Percentiles rank a stretch among this genome's conserved stretches.
These are phyloP conservation scores for Trichoderma cornu-damae DNA, from an alignment of 2,329 filamentous ascomycete species.

Conservation along the genomic window DNA sequence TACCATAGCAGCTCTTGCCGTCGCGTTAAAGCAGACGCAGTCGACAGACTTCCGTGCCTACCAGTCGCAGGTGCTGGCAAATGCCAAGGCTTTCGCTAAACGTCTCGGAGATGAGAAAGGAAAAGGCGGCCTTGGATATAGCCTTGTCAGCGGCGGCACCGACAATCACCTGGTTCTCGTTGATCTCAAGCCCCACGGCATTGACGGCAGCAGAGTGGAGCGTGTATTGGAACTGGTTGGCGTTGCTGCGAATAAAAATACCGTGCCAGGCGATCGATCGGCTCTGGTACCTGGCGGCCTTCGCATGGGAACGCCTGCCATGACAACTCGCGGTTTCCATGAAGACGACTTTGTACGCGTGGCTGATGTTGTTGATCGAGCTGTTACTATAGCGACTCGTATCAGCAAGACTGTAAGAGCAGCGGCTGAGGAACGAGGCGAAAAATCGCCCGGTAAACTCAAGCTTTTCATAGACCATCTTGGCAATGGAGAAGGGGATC, in stretches of 20 bases:
- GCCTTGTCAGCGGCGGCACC: slow-evolving; percentile 86
- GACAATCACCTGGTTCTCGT: slow-evolving; percentile 95
- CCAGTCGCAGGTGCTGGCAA: slow-evolving; percentile 83
- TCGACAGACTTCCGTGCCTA: slow-evolving; percentile 87
- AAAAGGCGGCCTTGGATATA: slow-evolving; percentile 75
- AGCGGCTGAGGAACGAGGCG: slow-evolving; percentile 60
- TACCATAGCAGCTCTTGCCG: slow-evolving; percentile 92
- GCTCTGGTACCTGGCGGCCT: slow-evolving; percentile 90
- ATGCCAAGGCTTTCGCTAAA: slow-evolving; percentile 79
- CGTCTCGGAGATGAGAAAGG: slow-evolving; percentile 62
- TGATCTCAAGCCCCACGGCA: slow-evolving; percentile 80
- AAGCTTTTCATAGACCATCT: slow-evolving; percentile 65
- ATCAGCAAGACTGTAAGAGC: slow-evolving; percentile 69
- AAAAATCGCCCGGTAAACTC: slow-evolving; percentile 60
- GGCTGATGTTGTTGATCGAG: slow-evolving; percentile 78
- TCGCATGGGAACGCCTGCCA: slow-evolving; percentile 90
- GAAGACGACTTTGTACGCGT: slow-evolving; percentile 84
- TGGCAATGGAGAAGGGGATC: slow-evolving; percentile 60
- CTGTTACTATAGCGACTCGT: slow-evolving; percentile 71
- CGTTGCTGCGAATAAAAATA: slow-evolving; percentile 99
- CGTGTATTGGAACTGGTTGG: slow-evolving; percentile 86
- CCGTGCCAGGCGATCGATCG: slow-evolving; percentile 89
- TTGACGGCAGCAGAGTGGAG: slow-evolving; percentile 88
- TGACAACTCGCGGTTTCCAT: slow-evolving; percentile 93
- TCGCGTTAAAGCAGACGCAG: slow-evolving; percentile 91